These are phyloP conservation scores for Erythrophleum fordii DNA, from an alignment of 306 rosid species.

Conservation along the genomic window DNA sequence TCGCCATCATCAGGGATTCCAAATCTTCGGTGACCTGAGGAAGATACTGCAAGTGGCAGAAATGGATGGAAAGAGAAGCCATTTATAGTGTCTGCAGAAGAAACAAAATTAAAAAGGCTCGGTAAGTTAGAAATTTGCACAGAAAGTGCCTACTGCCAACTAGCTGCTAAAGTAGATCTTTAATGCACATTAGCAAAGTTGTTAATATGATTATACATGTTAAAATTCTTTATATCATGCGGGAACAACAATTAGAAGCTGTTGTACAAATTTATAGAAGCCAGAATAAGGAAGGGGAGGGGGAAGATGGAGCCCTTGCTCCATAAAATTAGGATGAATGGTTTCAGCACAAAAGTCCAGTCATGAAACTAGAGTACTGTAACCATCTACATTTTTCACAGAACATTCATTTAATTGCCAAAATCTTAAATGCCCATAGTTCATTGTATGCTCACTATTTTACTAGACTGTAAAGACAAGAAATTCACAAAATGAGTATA, in stretches of 20 bases:
- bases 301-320: background rate
- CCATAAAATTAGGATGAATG: constrained; percentile 28
- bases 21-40: constrained; percentile 95
- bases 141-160: constrained; percentile 25
- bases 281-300: background rate
- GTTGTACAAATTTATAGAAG: constrained; percentile 3
- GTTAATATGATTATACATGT: background rate
- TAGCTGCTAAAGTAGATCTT: constrained; percentile 17
- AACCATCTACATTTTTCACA: constrained; percentile 16
- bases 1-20: constrained; percentile 63
- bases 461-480: constrained; percentile 16
- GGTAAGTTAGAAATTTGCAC: constrained; percentile 20
- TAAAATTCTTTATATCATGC: constrained; percentile 2
- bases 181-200: background rate
- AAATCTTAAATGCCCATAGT: background rate
- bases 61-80: constrained; percentile 94
- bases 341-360: background rate
- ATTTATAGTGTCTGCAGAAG: constrained; percentile 75
- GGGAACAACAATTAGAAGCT: constrained; percentile 25
- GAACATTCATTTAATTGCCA: background rate
- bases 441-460: constrained; percentile 21
- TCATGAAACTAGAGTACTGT: constrained; percentile 17
- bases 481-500: background rate
- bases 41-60: constrained; percentile 79
- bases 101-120: constrained; percentile 32